phyloP scores from a whole-genome alignment of 1,139 yeast genomes.

The Hansenula lynferdii region DNA sequence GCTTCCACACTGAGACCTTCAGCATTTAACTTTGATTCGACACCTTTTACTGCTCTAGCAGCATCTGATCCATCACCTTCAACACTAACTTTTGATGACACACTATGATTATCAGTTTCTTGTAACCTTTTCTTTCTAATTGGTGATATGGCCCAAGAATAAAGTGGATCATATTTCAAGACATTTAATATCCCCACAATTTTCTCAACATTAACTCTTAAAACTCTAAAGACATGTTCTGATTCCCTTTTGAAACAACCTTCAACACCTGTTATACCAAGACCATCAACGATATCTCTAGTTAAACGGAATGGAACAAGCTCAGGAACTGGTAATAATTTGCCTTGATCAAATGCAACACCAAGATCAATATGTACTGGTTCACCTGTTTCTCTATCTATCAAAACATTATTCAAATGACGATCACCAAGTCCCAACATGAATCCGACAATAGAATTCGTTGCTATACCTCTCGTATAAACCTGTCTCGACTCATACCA shows the following conservation, averaged over 20 bases:
- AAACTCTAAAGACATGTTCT: constrained; percentile 66
- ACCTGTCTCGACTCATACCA: constrained; percentile 69
- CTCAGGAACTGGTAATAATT: constrained; percentile 80
- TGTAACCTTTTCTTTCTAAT: constrained; percentile 54
- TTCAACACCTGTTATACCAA: constrained; percentile 78
- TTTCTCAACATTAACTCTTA: constrained; percentile 62
- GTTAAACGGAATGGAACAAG: constrained; percentile 91
- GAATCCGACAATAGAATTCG: constrained; percentile 82
- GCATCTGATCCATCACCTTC: constrained; percentile 71
- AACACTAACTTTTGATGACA: constrained; percentile 17
- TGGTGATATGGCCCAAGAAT: constrained; percentile 85
- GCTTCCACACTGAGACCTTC: constrained; percentile 79
- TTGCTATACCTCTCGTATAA: constrained; percentile 79
- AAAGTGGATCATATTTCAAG: constrained; percentile 86
- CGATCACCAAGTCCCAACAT: constrained; percentile 92
- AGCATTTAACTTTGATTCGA: constrained; percentile 62
- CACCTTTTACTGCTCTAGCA: constrained; percentile 69
- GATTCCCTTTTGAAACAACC: constrained; percentile 74
- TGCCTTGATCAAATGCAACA: constrained; percentile 93
- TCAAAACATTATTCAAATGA: constrained; percentile 82
- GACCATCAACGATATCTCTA: constrained; percentile 86
- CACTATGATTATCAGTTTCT: constrained; percentile 25
- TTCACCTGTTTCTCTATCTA: constrained; percentile 80
- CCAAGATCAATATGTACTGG: constrained; percentile 96
- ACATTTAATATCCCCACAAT: constrained; percentile 83